Base-by-base conservation (phyloP, 129 eudicot species). In the Erigeron canadensis region DNA sequence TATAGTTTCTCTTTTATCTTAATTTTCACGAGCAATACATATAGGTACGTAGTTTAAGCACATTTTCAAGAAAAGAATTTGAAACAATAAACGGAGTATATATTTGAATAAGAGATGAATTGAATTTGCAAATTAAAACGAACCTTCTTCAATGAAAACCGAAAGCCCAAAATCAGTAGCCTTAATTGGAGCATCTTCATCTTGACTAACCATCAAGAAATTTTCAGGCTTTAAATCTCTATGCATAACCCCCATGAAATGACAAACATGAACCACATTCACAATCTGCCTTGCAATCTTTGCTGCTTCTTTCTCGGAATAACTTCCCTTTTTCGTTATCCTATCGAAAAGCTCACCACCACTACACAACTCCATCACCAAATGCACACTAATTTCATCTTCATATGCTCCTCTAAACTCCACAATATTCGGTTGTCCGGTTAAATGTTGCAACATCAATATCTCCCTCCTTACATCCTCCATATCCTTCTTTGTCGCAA, bases 171-270 rank as follows among this genome's bases (percentile, higher is more conserved):
- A 92, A 85, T 92, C 98, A 22, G 88, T 92, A 60, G 94, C 96
- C 81, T 92, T 92, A 51, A 92, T 70, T 2, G 84, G 81, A 57
- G 91, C 72, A 15, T 85, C 88, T 4, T 87, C 89, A 17, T 78
- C 91, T 50, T 67, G 77, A 70, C 88, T 87, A 15, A 83, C 86
- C 86, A 89, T 55, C 91, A 92, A 85, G 84, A 92, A 92, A 76
- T 92, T 92, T 79, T 92, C 98, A 75, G 96, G 98, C 84, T 89
- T 89, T 65, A 89, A 82, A 64, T 91, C 98, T 74, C 98, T 79
- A 81, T 91, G 96, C 82, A 92, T 86, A 50, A 92, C 95, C 23
- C 96, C 96, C 98, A 93, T 93, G 70, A 93, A 92, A 85, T 93
- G 98, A 58, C 96, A 93, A 19, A 80, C 95, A 79, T 93, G 91